Evolutionary conservation across 768 basidiomycete species (phyloP), one percentile per base, ranked within the genome.

Genomic region (Boletus vermiculosoides): DNA sequence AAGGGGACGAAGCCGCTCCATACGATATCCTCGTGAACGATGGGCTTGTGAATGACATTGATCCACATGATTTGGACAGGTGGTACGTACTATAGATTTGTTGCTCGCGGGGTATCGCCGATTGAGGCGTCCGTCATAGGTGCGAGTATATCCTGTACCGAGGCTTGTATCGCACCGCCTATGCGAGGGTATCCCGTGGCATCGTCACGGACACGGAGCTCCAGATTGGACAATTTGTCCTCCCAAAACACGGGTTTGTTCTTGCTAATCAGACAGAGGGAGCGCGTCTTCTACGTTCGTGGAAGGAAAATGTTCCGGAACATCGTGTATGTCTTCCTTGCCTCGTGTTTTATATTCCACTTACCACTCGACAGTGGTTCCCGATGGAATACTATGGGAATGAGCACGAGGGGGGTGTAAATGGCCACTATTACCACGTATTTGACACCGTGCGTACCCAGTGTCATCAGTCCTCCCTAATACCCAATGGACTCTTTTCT

Each of bases 131-230:
- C 7, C 3, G 42, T 46, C 7, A 16, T 56, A 88, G 90, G 90
- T 96, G 93, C 74, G 90, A 95, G 76, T 95, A 95, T 66, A 92
- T 96, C 49, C 74, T 92, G 25, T 95, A 92, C 68, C 83, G 92
- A 12, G 90, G 87, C 2, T 64, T 92, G 25, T 87, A 90, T 66
- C 79, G 89, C 18, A 90, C 88, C 3, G 76, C 86, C n/a, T 95
- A 92, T 67, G 92, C 88, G 0, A 82, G 93, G 18, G 71, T 96
- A 18, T 90, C 92, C 12, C 82, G 91, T 20, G 86, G 90, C 23
- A 85, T 84, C 34, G 88, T 96, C 60, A 94, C 91, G 25, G 94
- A 96, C 65, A 95, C 94, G 1, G 92, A 95, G 66, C 78, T 94
- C 50, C 94, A 94, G 72, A 83, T 95, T 37, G 92, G 86, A 12